Evolutionary conservation across 108 stramenopile species (phyloP), one percentile per base, ranked within the genome.

Genomic region (Skeletonema costatum): DNA sequence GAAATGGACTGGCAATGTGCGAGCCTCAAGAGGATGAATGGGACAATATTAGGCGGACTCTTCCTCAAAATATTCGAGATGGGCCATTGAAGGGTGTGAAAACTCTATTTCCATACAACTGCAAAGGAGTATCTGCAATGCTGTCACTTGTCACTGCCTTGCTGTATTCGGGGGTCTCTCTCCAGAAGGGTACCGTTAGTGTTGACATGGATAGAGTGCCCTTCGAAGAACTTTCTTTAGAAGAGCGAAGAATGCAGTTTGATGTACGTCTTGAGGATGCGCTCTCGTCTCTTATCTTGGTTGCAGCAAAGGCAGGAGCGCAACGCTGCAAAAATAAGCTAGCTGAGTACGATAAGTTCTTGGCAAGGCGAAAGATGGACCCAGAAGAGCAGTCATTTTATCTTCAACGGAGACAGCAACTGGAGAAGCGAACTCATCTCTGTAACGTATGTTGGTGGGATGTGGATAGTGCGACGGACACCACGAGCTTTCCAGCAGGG

Each of bases 391-490:
- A 83, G 53, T 71, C 67, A 32, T 59, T 60, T 48, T 73, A 73
- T 35, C 56, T 50, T 14, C 32, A 35, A 29, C 69, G 56, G 48
- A 38, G 76, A 41, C 70, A 66, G 2, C 14, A 29, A 32, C 60
- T 83, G 66, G 56, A 65, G 66, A 70, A 70, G 70, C 63, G 79
- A 71, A 19, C 80, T 73, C 64, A 78, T 38, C 83, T 93, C 17
- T 89, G 90, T 69, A 87, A 87, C 9, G 88, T 91, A 2, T 88
- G 89, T 53, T 73, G 81, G 73, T 95, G 94, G 94, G 81, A 86
- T 42, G 39, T 64, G 4, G 86, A 88, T 41, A 70, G 63, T 12
- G 62, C 68, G 33, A 81, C 66, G 19, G 66, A 69, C 11, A 41
- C 60, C 21, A 64, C 79, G 10, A 80, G 69, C 12, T 66, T 66